These are phyloP conservation scores for Akanthomyces lecanii DNA, from an alignment of 2,329 filamentous ascomycete species.

Conservation along the genomic window DNA sequence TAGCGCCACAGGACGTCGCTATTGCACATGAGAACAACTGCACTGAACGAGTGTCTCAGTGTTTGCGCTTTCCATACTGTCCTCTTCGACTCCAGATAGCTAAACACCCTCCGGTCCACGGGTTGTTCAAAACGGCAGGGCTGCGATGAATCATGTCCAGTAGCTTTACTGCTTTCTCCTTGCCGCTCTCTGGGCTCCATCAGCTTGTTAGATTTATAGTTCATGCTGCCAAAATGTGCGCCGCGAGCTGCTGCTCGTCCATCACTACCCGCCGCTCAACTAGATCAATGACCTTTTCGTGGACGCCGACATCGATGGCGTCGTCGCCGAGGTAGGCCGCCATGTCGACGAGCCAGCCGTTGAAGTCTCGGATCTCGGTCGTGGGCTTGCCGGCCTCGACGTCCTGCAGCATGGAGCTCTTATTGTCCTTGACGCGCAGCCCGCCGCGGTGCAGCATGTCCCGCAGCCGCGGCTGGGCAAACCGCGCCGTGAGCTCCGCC, in stretches of 20 bases:
- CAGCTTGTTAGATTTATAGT: neutral
- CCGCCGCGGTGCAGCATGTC: conserved; percentile 45
- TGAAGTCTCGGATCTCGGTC: conserved; percentile 52
- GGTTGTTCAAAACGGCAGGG: neutral
- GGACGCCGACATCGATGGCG: conserved; percentile 31
- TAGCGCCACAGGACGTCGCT: too few species aligned
- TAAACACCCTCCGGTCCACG: neutral
- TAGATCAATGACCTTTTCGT: conserved; percentile 40
- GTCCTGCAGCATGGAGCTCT: conserved; percentile 61
- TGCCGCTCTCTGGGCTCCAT: neutral
- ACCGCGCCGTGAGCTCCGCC: conserved; percentile 32
- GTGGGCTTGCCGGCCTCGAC: conserved; percentile 47
- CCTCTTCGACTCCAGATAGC: neutral
- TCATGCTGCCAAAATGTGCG: conserved; percentile 22
- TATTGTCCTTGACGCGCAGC: conserved; percentile 48
- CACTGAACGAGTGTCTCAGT: neutral
- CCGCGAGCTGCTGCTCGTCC: conserved; percentile 31
- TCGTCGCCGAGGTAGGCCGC: conserved; percentile 32
- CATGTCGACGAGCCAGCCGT: conserved; percentile 53
- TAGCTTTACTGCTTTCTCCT: neutral
- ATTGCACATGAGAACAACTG: too few species aligned
- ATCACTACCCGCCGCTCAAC: conserved; percentile 36
- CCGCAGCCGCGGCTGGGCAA: conserved; percentile 40
- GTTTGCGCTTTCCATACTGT: neutral
- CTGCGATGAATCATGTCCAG: neutral